Evolutionary conservation across 1,284 basidiomycete genomes (phyloP).

Genomic region (Vanrija humicola): DNA sequence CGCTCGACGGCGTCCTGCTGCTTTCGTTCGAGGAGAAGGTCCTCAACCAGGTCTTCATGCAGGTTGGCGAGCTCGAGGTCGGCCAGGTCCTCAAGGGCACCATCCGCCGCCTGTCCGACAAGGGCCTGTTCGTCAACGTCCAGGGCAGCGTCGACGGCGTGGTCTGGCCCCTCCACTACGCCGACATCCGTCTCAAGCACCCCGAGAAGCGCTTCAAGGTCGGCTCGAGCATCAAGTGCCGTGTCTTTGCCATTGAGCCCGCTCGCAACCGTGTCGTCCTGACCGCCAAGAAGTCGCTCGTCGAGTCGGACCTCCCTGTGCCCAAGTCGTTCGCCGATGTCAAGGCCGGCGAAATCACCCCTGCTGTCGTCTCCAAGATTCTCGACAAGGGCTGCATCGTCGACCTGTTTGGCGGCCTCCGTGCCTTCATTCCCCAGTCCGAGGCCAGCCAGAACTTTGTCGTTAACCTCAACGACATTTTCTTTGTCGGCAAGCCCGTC

Average conservation of each 20-base stretch:
- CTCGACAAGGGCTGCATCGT: slow-evolving; percentile 74
- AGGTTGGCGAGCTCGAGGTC: slow-evolving; percentile 75
- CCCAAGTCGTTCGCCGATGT: slow-evolving; percentile 66
- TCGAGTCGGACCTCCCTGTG: slow-evolving; percentile 73
- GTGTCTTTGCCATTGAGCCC: slow-evolving; percentile 76
- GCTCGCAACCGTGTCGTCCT: slow-evolving; percentile 76
- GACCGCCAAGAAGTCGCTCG: slow-evolving; percentile 87
- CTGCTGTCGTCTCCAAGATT: slow-evolving; percentile 79
- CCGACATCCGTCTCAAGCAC: slow-evolving; percentile 87
- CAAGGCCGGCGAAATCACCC: slow-evolving; percentile 64
- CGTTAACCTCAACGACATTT: slow-evolving; percentile 64
- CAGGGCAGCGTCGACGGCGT: slow-evolving; percentile 85
- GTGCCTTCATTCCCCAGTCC: slow-evolving; percentile 72
- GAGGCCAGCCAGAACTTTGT: slow-evolving; percentile 71
- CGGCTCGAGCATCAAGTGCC: slow-evolving; percentile 76
- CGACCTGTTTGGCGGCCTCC: slow-evolving; percentile 86
- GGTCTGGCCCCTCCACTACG: slow-evolving; percentile 91
- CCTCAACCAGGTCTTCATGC: slow-evolving; percentile 81
- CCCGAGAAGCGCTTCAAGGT: slow-evolving; percentile 87
- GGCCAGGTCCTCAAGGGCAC: slow-evolving; percentile 81
- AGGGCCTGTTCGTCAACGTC: slow-evolving; percentile 76
- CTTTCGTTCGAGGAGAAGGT: slow-evolving; percentile 79
- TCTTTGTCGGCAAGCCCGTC: slow-evolving; percentile 76
- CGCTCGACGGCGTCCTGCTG: slow-evolving; percentile 83
- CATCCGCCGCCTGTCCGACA: slow-evolving; percentile 73